Conservation (phyloP, 306 rosid species). For the Nissolia schottii region DNA sequence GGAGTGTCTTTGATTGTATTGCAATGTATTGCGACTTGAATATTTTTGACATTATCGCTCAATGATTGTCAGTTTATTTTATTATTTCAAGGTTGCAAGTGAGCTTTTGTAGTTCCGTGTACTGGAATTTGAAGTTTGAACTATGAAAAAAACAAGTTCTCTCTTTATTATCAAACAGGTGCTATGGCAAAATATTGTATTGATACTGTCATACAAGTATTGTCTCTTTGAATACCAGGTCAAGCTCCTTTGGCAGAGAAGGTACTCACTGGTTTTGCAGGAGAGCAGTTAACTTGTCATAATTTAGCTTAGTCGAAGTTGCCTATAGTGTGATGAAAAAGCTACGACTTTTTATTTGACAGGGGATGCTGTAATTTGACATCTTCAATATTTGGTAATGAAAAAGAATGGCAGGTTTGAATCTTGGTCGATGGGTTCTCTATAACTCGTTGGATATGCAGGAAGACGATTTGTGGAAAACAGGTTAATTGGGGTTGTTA, state of each 20-base stretch:
- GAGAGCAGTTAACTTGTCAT: neutral
- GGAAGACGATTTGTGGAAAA: neutral
- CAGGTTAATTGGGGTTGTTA: neutral
- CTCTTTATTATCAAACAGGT: neutral
- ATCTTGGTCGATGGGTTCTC: neutral
- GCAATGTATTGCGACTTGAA: conserved; percentile 20
- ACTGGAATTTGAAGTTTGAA: neutral
- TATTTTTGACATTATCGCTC: conserved; percentile 5
- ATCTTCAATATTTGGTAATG: neutral
- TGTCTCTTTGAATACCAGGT: neutral
- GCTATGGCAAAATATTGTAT: neutral
- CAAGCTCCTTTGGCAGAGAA: neutral
- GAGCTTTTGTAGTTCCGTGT: neutral
- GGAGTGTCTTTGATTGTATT: conserved; percentile 27
- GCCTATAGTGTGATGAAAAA: neutral
- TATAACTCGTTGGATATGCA: neutral
- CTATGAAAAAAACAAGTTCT: neutral
- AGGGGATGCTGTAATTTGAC: neutral
- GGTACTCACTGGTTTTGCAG: neutral
- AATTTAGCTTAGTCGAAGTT: neutral
- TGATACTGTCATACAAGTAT: neutral
- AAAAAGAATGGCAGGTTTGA: neutral
- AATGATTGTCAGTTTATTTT: neutral
- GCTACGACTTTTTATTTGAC: neutral
- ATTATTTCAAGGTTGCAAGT: conserved; percentile 3